Evolutionary conservation across 2,329 filamentous ascomycete genomes (phyloP), one percentile per base, ranked within the genome.

Genomic region (Thielaviopsis ethacetica): DNA sequence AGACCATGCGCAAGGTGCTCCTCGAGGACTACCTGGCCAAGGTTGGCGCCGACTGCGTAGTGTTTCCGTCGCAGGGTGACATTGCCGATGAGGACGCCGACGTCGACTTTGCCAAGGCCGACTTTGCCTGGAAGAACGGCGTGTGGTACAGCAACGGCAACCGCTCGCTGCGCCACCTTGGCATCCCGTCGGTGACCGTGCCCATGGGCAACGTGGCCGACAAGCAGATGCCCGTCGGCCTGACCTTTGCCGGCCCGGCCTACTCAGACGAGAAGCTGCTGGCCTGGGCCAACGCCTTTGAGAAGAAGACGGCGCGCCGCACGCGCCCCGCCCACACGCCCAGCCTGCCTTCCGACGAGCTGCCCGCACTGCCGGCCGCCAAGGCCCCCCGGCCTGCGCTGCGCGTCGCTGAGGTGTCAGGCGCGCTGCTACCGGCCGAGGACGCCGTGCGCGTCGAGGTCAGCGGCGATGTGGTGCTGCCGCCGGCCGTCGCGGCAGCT

Each of bases 71-170:
- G 0, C 71, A 73, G 27, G 76, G 75, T 0, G 77, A 81, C 61
- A 70, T 80, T 0, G 77, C 74, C 0, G 66, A 68, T 6, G 73
- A 76, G 5, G 70, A 80, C 64, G 65, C 76, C 0, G 78, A 81
- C 63, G 62, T 64, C 0, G 67, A 68, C 44, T 59, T 64, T 0
- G 58, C 56, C 0, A 61, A 60, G 0, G 65, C 63, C 10, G 17
- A 50, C 0, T 49, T 59, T 38, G 65, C 64, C 2, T 63, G 65
- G 61, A 60, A 60, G 0, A 65, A 80, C 54, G 78, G 79, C 0
- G 72, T 80, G 4, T 73, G 72, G 49, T 81, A 80, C 60, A 74
- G 72, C 0, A 78, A 80, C 58, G 77, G 78, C 0, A 79, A 79
- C 56, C 68, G 76, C 1, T 75, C 74, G 0, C 67, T 82, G 1